A percentile compares a stretch with the other conserved stretches of the same genome.
phyloP scores from a whole-genome alignment of 208 protist genomes.

The Leishmania tropica region DNA sequence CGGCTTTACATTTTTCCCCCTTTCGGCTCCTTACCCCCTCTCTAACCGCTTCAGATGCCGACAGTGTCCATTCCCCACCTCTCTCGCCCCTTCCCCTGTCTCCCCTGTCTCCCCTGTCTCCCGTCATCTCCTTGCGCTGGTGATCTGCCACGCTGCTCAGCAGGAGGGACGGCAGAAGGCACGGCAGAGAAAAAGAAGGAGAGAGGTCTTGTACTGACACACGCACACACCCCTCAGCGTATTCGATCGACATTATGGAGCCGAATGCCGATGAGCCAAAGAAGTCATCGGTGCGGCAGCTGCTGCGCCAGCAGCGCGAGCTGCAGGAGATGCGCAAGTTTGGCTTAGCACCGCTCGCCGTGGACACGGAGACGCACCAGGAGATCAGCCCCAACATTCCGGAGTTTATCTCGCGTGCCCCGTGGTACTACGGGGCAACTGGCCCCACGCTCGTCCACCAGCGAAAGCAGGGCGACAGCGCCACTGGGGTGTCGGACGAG shows the following conservation, averaged over 20 bases:
- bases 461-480: constrained; percentile 34
- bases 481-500: constrained; percentile 16
- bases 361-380: constrained; percentile 74
- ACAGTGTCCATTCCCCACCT: not conserved
- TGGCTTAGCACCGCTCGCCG: constrained; percentile 79
- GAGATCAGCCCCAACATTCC: constrained; percentile 99
- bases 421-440: constrained; percentile 93
- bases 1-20: not conserved
- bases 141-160: not conserved
- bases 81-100: not conserved
- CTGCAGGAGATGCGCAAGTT: constrained; percentile 90
- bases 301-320: constrained; percentile 77
- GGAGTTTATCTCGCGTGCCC: constrained; percentile 97
- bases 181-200: not conserved
- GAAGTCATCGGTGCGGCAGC: constrained; percentile 58
- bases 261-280: constrained; percentile 5
- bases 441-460: constrained; percentile 94
- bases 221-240: not conserved
- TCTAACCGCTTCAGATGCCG: not conserved
- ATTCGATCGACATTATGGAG: constrained; percentile 8
- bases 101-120: not conserved
- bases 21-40: not conserved
- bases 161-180: not conserved
- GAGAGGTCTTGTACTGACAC: not conserved
- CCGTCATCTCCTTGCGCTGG: not conserved